A percentile compares a stretch with the other conserved stretches of the same genome.
These are phyloP conservation scores for Bretziella fagacearum DNA, from an alignment of 2,329 filamentous ascomycete genomes.

Conservation along the genomic window DNA sequence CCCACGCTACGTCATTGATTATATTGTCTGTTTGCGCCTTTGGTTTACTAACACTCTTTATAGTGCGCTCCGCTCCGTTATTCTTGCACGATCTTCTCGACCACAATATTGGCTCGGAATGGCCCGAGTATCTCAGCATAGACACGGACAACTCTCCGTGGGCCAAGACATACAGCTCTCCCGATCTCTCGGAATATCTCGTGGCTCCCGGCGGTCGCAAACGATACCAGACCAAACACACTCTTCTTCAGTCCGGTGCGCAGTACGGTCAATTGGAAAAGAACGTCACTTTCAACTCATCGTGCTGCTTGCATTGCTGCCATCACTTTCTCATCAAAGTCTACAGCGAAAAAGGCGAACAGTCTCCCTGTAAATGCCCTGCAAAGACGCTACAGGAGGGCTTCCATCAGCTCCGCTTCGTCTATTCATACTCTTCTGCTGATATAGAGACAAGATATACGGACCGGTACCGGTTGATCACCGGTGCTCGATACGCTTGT, in stretches of 20 bases:
- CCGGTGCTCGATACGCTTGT: constrained; percentile 14
- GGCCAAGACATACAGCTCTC: constrained; percentile 6
- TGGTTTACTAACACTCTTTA: background rate
- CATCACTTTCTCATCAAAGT: constrained; percentile 13
- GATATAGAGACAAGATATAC: constrained; percentile 7
- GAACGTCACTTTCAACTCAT: constrained; percentile 6
- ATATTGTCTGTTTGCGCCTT: too few relatives aligned
- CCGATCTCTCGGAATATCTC: constrained; percentile 6
- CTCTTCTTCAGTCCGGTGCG: constrained; percentile 10
- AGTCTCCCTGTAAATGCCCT: constrained; percentile 13
- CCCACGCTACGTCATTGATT: background rate
- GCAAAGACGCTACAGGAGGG: constrained; percentile 9
- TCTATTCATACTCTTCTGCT: constrained; percentile 7
- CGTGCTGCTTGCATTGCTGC: constrained; percentile 14
- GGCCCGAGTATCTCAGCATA: constrained; percentile 14
- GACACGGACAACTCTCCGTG: constrained; percentile 7
- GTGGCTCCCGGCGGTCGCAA: constrained; percentile 9
- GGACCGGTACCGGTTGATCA: constrained; percentile 12
- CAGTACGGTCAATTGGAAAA: constrained; percentile 10
- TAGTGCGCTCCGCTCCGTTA: constrained; percentile 15
- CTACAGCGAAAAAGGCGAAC: constrained; percentile 7
- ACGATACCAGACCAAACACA: constrained; percentile 13
- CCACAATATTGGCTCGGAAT: constrained; percentile 15
- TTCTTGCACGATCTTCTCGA: constrained; percentile 16
- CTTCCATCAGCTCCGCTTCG: constrained; percentile 13